Base-by-base conservation (phyloP, 192 early-diverging fungal species). In the Mortierella claussenii region DNA sequence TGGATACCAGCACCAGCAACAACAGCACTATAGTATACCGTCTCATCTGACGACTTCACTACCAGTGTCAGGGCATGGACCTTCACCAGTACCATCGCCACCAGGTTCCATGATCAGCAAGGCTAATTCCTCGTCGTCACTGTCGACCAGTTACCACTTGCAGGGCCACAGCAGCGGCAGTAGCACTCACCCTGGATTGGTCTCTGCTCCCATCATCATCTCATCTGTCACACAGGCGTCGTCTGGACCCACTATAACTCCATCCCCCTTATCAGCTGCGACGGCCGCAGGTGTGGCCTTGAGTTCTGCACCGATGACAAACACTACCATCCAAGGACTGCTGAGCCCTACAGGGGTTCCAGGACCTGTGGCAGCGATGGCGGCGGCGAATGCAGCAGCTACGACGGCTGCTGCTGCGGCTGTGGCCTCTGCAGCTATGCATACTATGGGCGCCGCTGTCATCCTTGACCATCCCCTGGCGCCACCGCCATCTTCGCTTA, bases 391-490 rank as follows among this genome's bases (percentile, higher is more conserved):
- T 17, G 65, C 65, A 18, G 71, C 73, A 52, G 65, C 73, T 28
- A 52, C 60, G 31, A 10, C 37, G 37, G 37, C 37, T 10, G 37
- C 13, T 40, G 73, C 59, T 2, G 58, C 57, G 4, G 60, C 69
- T 23, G 68, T 46, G 33, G 68, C 68, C 17, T 69, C 71, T 18
- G 71, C 63, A 0, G 71, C 64, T 3, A 56, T 66, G 18, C 60
- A 55, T 32, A 75, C 71, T 13, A 45, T 75, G 20, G 59, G 64
- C 24, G 59, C 58, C n/a, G 66, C 73, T n/a, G 65, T 65, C 1
- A 67, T 76, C 23, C 58, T 34, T 18, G 73, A 67, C 6, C 71
- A 75, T n/a, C n/a, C n/a, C n/a, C n/a, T n/a, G n/a, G n/a, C n/a
- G n/a, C n/a, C n/a, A n/a, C n/a, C n/a, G n/a, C n/a, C n/a, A n/a